Base-by-base conservation (phyloP, 2,329 filamentous ascomycete species). In the Fusarium zealandicum region DNA sequence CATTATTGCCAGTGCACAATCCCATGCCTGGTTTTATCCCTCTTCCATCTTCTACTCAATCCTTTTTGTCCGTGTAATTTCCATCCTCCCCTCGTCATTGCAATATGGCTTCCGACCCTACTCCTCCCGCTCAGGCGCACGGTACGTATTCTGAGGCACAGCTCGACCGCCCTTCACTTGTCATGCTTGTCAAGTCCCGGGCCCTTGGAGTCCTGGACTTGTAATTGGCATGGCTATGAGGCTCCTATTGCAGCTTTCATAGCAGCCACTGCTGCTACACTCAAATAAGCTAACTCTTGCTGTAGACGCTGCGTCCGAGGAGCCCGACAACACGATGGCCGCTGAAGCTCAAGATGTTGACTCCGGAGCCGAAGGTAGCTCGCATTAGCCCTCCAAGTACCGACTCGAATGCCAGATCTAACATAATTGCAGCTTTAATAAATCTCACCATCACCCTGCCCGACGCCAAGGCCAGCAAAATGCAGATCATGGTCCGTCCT, bases 381-480 rank as follows among this genome's bases (percentile, higher is more conserved):
- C 33, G 41, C 31, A 50, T 41, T 39, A 28, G 16, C 39, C 38
- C 18, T 40, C 39, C 32, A 31, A 48, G 32, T 55, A 42, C 17
- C 36, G 41, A 44, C 35, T 32, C 44, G 39, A 44, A 42, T 20
- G 32, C 16, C 36, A 44, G 39, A 41, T 54, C 65, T 66, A 45
- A 64, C 42, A 22, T 32, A 13, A 36, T 28, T 53, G 33, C 68
- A 80, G 81, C 81, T 51, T 75, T 86, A 45, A 80, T 85, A 66
- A 79, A 80, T 55, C 70, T 97, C 69, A 90, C 86, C 57, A 86
- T 98, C 69, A 85, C 89, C 73, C 84, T 97, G 53, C 93, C 93
- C 49, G 89, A 93, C 71, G 84, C 87, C 66, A 67, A 72, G 51
- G 86, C 90, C 11, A 83, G 86, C 67, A 87, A 90, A 75, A 90